A percentile compares a stretch with the other conserved stretches of the same genome.
phyloP scores from a whole-genome alignment of 257 asterid species.

The Gentiana straminea region DNA sequence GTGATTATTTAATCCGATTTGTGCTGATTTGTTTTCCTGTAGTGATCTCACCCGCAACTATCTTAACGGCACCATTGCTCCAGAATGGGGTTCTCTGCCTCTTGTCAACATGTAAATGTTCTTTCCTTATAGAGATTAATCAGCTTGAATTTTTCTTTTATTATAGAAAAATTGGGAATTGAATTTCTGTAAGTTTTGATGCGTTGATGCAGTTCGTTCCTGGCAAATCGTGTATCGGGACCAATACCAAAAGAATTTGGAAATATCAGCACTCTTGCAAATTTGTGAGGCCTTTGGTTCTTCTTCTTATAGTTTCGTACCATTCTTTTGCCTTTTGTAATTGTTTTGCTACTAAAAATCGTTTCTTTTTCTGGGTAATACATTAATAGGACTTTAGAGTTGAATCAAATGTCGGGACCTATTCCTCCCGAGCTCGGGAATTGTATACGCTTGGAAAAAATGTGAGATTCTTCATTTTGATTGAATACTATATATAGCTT shows the following conservation, averaged over 20 bases:
- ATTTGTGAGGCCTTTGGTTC: constrained; percentile 32
- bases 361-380: not conserved
- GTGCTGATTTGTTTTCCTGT: not conserved
- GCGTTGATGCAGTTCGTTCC: constrained; percentile 38
- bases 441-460: constrained; percentile 28
- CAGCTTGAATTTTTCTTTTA: too few relatives aligned
- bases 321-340: not conserved
- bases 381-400: constrained; percentile 34
- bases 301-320: not conserved
- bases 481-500: not conserved
- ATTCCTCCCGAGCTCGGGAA: constrained; percentile 66
- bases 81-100: constrained; percentile 59
- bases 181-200: not conserved
- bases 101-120: constrained; percentile 39
- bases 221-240: constrained; percentile 56
- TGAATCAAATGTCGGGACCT: constrained; percentile 53
- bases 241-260: constrained; percentile 39
- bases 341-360: not conserved
- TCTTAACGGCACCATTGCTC: constrained; percentile 62
- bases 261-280: constrained; percentile 46
- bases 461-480: constrained; percentile 27
- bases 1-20: constrained; percentile 1
- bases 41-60: constrained; percentile 64
- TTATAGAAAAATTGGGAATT: not conserved
- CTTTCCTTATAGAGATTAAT: not conserved